A percentile compares a stretch with the other conserved stretches of the same genome.
phyloP scores from a whole-genome alignment of 2,329 filamentous ascomycete species.

The Massarina eburnea region DNA sequence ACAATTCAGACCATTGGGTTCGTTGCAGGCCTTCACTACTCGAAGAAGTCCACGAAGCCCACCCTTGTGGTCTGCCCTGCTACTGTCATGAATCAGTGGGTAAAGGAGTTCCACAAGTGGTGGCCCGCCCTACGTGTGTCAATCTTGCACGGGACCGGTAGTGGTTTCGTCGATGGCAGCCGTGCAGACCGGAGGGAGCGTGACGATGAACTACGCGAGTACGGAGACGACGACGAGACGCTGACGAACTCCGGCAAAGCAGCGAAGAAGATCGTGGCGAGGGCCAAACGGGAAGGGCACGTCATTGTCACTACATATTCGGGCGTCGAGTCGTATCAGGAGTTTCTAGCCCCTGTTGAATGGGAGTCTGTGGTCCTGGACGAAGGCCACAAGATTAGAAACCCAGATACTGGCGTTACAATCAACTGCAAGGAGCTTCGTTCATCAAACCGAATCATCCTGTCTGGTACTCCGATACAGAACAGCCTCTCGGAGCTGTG shows the following conservation, averaged over 20 bases:
- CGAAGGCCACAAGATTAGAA: conserved; percentile 97
- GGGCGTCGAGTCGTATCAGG: conserved; percentile 88
- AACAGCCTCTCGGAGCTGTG: conserved; percentile 94
- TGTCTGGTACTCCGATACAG: conserved; percentile 96
- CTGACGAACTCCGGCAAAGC: conserved; percentile 64
- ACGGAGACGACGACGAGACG: conserved; percentile 46
- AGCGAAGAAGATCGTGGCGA: conserved; percentile 78
- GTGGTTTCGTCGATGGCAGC: conserved; percentile 85
- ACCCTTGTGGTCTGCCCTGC: conserved; percentile 91
- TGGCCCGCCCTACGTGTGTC: conserved; percentile 98
- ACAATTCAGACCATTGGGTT: conserved; percentile 82
- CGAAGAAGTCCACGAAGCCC: conserved; percentile 78
- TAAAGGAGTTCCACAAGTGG: conserved; percentile 97
- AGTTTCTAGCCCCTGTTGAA: conserved; percentile 76
- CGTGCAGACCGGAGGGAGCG: conserved; percentile 64
- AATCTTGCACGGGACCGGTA: conserved; percentile 92
- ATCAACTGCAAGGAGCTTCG: conserved; percentile 92
- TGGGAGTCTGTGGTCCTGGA: conserved; percentile 96
- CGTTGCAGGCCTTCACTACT: conserved; percentile 88
- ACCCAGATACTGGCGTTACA: conserved; percentile 92
- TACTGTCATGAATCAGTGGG: conserved; percentile 95
- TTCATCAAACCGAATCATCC: conserved; percentile 85
- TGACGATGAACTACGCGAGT: conserved; percentile 54
- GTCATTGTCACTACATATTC: conserved; percentile 95
- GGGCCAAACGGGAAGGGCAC: conserved; percentile 81